phyloP scores from a whole-genome alignment of 108 stramenopile genomes.

The Schizochytrium sp. region DNA sequence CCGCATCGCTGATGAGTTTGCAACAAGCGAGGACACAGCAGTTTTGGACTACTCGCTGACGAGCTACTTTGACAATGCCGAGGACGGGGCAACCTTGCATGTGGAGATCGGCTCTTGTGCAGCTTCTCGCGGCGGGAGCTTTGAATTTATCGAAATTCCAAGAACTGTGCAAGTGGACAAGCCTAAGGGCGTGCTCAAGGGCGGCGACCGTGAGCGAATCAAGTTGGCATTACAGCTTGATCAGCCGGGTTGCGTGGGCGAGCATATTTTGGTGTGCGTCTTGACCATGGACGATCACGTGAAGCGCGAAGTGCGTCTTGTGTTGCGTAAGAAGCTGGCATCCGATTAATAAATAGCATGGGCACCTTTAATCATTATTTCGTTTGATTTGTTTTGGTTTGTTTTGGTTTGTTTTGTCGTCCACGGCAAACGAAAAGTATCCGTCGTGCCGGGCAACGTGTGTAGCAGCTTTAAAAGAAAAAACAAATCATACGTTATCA shows the following conservation, averaged over 20 bases:
- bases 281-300: conserved; percentile 56
- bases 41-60: background rate
- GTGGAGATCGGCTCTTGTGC: background rate
- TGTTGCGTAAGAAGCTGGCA: background rate
- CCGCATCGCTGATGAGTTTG: background rate
- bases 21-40: background rate
- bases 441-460: no score
- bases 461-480: no score
- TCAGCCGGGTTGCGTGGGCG: background rate
- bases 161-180: background rate
- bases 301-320: background rate
- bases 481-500: no score
- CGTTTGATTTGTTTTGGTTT: background rate
- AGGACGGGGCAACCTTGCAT: background rate
- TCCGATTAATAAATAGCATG: background rate
- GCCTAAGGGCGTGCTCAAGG: background rate
- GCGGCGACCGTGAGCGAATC: background rate
- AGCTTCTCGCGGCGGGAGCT: background rate
- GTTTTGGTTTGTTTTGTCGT: no score
- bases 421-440: no score
- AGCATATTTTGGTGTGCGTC: background rate
- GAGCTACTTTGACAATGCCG: background rate
- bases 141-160: background rate
- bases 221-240: background rate
- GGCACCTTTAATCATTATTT: background rate